Evolutionary conservation across 1,139 yeast species (phyloP), one percentile per base, ranked within the genome.

Genomic region (Geotrichum cucujoidarum): DNA sequence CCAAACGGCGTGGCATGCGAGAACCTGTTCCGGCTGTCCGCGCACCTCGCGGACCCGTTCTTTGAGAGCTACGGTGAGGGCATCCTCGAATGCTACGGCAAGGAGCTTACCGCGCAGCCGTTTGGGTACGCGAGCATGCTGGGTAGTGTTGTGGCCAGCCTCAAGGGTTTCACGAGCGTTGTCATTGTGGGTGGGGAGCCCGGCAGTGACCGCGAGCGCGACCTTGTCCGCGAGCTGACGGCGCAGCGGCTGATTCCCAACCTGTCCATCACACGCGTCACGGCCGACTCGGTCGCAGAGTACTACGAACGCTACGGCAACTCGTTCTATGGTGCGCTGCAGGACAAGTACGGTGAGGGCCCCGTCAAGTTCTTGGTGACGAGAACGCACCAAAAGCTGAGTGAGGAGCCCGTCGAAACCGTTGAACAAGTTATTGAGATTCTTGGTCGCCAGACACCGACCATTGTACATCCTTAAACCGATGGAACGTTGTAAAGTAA

Each of bases 1-100:
- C 55, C 69, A 8, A 67, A 69, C 40, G 69, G 70, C 6, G 60
- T 69, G 0, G 58, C 72, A 0, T 60, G 63, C 3, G 43, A 47
- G 27, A 69, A 69, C 52, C 57, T 69, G 31, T 53, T 50, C 42
- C 48, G 66, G 16, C 59, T 69, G 4, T 58, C 57, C 3, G 56
- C 60, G 10, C 53, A 65, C 41, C 50, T 63, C 2, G 58, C 55
- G 14, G 56, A 58, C 20, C 45, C 55, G 1, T 52, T 51, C 16
- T 64, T 57, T 43, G 55, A 53, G 37, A 51, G 50, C 33, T 49
- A 51, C 18, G 68, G 67, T 4, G 52, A 51, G 17, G 57, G 53
- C 2, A 49, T 60, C 4, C 45, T 65, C 21, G 56, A 56, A 10
- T 60, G 66, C 43, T 65, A 60, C 43, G 64, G 64, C 14, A 55